These are phyloP conservation scores for Sicyos edulis DNA, from an alignment of 306 rosid genomes.

Conservation along the genomic window DNA sequence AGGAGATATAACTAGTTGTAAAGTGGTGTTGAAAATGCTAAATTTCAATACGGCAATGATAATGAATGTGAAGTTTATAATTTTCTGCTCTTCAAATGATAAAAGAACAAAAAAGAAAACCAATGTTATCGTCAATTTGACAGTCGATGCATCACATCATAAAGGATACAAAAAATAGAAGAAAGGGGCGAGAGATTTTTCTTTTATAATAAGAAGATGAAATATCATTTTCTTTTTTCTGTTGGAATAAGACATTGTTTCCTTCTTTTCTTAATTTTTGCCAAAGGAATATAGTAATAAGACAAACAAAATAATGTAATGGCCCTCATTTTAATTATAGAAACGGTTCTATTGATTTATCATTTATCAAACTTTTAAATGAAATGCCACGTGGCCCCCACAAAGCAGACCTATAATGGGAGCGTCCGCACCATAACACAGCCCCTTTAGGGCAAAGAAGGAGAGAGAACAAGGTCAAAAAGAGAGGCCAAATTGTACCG, in stretches of 20 bases:
- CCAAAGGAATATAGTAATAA: background rate
- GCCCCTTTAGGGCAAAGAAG: background rate
- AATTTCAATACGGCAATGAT: slow-evolving; percentile 2
- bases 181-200: background rate
- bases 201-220: background rate
- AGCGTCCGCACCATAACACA: background rate
- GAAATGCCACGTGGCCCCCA: slow-evolving; percentile 7
- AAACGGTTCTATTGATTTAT: background rate
- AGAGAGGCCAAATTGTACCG: background rate
- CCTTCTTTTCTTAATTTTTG: background rate
- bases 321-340: background rate
- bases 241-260: background rate
- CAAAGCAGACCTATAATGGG: background rate
- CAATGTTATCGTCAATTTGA: background rate
- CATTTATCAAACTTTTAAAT: background rate
- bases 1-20: background rate
- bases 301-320: slow-evolving; percentile 4
- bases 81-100: background rate
- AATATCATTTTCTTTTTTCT: background rate
- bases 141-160: slow-evolving; percentile 17
- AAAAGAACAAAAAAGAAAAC: background rate
- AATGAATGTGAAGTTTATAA: background rate
- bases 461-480: background rate
- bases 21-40: background rate
- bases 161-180: background rate